Evolutionary conservation across 768 basidiomycete genomes (phyloP), one percentile per base, ranked within the genome.

Genomic region (Psilocybe subaeruginosa): DNA sequence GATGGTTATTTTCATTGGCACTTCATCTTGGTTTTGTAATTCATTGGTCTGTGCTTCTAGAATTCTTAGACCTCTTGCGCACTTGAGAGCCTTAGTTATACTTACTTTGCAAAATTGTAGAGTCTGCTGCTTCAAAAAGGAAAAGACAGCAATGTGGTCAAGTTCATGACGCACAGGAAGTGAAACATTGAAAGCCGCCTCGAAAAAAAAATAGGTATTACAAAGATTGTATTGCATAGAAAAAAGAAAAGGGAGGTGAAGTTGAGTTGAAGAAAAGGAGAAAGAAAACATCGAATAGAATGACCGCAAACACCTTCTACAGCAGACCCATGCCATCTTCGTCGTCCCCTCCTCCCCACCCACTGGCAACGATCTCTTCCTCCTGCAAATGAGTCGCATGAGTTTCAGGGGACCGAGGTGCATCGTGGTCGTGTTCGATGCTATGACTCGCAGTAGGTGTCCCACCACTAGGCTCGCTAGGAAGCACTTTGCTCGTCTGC

Each of bases 241-340:
- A 30, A 27, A 56, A 47, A 12, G 52, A 35, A 55, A 23, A 23
- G 23, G 23, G 23, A 23, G 23, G 23, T 23, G 23, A 23, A 23
- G 23, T 23, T 23, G 23, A 23, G 23, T 23, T 23, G 23, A 23
- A 45, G 12, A 46, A 54, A 48, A 49, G 23, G 59, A 57, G 23
- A 59, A 50, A 53, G 30, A 56, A 52, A 51, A 45, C 52, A 48
- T n/a, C 11, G 14, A 12, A 12, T 0, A 16, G 41, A 11, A 43
- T 12, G 14, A 27, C 54, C 29, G 49, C 33, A 27, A 53, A 56
- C 39, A 49, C 59, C 39, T 54, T 52, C 75, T 68, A 82, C 48
- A 86, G 68, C 83, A 91, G 86, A 43, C 90, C 89, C 88, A 92
- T 91, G 48, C 85, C 87, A 68, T 91, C 88, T 65, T 85, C 89